A percentile compares a stretch with the other conserved stretches of the same genome.
phyloP scores from a whole-genome alignment of 2,329 filamentous ascomycete species.

The Penicillium sp. region DNA sequence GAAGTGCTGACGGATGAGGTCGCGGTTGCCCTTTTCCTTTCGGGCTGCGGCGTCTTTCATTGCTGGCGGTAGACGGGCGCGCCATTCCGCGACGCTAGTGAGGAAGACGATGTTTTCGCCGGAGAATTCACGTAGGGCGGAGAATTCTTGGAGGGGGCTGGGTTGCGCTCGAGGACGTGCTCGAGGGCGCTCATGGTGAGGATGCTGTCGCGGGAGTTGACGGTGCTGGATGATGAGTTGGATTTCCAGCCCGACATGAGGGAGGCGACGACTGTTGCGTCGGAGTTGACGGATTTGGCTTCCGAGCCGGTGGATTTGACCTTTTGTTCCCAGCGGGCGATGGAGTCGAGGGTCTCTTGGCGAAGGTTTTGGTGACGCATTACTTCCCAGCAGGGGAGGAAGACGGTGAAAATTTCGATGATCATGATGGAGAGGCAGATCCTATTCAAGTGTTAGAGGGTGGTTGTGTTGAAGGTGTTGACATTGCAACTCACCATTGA shows the following conservation, averaged over 20 bases:
- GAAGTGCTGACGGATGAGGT: slow-evolving; percentile 51
- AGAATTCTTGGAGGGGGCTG: slow-evolving; percentile 61
- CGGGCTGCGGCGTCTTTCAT: slow-evolving; percentile 18
- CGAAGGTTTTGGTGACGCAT: slow-evolving; percentile 34
- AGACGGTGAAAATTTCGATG: slow-evolving; percentile 62
- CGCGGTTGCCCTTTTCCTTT: slow-evolving; percentile 25
- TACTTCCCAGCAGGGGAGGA: slow-evolving; percentile 60
- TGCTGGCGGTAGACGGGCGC: slow-evolving; percentile 30
- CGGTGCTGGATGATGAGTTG: slow-evolving; percentile 40
- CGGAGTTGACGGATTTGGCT: slow-evolving; percentile 29
- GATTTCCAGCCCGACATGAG: slow-evolving; percentile 29
- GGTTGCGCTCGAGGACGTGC: slow-evolving; percentile 56
- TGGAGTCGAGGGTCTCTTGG: slow-evolving; percentile 36
- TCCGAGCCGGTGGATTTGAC: slow-evolving; percentile 25
- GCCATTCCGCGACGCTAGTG: slow-evolving; percentile 56
- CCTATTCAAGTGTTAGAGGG: slow-evolving; percentile 7
- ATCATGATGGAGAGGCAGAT: slow-evolving; percentile 59
- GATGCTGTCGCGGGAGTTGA: slow-evolving; percentile 46
- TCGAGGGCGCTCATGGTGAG: slow-evolving; percentile 62
- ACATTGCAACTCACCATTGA: slow-evolving; percentile 44
- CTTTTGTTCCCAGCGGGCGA: slow-evolving; percentile 40
- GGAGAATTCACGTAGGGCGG: slow-evolving; percentile 63
- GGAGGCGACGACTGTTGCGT: slow-evolving; percentile 30
- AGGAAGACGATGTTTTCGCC: slow-evolving; percentile 69
- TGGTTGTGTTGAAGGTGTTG: not conserved